Conservation (phyloP, 1,139 yeast species). For the Meyerozyma elateridarum region DNA sequence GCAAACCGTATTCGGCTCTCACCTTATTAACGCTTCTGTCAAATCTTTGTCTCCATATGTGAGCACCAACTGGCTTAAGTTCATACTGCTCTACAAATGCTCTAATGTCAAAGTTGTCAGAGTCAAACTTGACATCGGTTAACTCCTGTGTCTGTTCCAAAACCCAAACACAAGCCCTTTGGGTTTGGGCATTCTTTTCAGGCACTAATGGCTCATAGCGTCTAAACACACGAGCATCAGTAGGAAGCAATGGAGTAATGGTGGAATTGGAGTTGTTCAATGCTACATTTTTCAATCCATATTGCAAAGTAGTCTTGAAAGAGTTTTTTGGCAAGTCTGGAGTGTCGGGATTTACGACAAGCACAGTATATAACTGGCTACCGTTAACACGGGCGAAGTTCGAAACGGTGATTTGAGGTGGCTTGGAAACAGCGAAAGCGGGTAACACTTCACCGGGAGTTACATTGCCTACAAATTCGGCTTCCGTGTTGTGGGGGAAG, state of each 20-base stretch:
- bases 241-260: conserved; percentile 46
- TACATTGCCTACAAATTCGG: conserved; percentile 53
- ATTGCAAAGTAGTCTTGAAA: conserved; percentile 68
- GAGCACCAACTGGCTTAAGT: conserved; percentile 81
- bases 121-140: conserved; percentile 14
- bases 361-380: conserved; percentile 59
- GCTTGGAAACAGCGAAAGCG: conserved; percentile 63
- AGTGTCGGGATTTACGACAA: conserved; percentile 87
- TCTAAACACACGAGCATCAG: conserved; percentile 39
- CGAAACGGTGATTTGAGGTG: conserved; percentile 72
- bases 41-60: conserved; percentile 83
- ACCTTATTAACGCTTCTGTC: conserved; percentile 70
- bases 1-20: conserved; percentile 68
- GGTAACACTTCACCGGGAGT: conserved; percentile 77
- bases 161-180: conserved; percentile 88
- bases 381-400: conserved; percentile 52
- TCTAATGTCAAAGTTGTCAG: conserved; percentile 68
- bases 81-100: conserved; percentile 50
- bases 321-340: conserved; percentile 73
- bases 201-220: conserved; percentile 84
- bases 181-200: conserved; percentile 78
- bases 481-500: conserved; percentile 64
- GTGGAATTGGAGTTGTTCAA: conserved; percentile 55
- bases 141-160: conserved; percentile 56
- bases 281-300: conserved; percentile 70